Evolutionary conservation across 345 rosid genomes (phyloP).

Genomic region (Citrus medica): DNA sequence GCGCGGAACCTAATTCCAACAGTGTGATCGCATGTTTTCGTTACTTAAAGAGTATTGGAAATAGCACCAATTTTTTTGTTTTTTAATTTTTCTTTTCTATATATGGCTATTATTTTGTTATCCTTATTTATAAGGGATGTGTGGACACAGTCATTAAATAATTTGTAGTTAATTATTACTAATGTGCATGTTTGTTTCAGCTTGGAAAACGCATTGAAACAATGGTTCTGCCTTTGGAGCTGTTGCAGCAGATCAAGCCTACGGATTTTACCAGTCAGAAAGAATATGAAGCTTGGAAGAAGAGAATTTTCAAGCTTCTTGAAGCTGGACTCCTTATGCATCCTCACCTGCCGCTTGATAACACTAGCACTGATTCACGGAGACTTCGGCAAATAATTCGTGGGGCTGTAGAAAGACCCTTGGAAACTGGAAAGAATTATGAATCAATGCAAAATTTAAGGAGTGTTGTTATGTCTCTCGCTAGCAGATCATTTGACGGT

Average conservation of each 20-base stretch:
- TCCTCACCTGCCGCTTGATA: constrained; percentile 61
- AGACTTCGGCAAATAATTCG: constrained; percentile 54
- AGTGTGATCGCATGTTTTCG: neutral
- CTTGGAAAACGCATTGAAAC: constrained; percentile 82
- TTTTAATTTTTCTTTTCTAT: neutral
- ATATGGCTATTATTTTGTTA: neutral
- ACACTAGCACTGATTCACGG: constrained; percentile 43
- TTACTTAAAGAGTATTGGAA: neutral
- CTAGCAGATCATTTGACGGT: constrained; percentile 58
- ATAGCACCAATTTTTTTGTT: neutral
- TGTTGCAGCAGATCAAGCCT: constrained; percentile 74
- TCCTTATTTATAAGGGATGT: no score
- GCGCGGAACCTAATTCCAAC: neutral
- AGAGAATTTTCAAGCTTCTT: constrained; percentile 74
- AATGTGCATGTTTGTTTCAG: constrained; percentile 40
- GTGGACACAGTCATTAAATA: neutral
- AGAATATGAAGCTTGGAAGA: constrained; percentile 82
- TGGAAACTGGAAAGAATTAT: constrained; percentile 64
- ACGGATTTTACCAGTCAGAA: constrained; percentile 69
- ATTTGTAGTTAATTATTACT: neutral
- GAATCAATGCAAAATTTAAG: constrained; percentile 72
- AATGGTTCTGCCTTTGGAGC: constrained; percentile 83
- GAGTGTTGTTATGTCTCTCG: constrained; percentile 62
- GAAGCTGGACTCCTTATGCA: constrained; percentile 85
- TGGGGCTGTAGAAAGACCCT: constrained; percentile 54